Conservation (phyloP, 371 early-diverging fungal genomes). For the Capniomyces stellatus region DNA sequence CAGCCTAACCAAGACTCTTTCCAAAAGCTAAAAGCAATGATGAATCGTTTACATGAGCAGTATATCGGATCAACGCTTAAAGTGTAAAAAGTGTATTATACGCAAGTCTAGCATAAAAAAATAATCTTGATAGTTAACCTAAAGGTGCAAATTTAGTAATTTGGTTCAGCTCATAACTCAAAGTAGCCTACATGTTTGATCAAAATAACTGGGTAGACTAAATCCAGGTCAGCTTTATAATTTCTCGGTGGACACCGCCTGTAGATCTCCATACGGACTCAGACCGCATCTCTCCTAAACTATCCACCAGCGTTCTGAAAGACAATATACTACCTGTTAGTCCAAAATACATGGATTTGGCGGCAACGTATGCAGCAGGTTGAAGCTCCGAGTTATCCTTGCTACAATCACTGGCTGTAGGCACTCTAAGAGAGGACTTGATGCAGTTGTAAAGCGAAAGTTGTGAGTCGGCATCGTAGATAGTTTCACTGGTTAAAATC, state of each 20-base stretch:
- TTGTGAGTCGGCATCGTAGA: constrained; percentile 55
- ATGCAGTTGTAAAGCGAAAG: constrained; percentile 40
- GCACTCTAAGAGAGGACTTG: constrained; percentile 36
- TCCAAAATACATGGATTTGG: constrained; percentile 88
- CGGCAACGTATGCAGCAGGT: constrained; percentile 58
- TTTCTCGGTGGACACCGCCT: constrained; percentile 59
- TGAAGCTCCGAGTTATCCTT: background rate
- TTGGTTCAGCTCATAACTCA: no score
- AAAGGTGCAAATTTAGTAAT: no score
- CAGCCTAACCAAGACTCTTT: no score
- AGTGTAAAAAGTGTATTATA: no score
- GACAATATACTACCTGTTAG: constrained; percentile 53
- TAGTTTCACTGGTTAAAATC: constrained; percentile 83
- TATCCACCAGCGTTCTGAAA: constrained; percentile 41
- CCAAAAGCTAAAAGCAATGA: no score
- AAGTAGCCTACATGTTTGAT: no score
- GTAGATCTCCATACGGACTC: constrained; percentile 37
- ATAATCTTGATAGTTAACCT: no score
- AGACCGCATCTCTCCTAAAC: constrained; percentile 34
- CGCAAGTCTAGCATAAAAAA: no score
- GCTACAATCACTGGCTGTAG: constrained; percentile 27
- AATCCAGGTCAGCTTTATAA: constrained; percentile 43
- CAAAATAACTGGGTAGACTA: no score
- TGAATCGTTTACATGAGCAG: no score
- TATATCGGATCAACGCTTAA: no score